Evolutionary conservation across 306 rosid species (phyloP).

Genomic region (Ziziphus jujuba): DNA sequence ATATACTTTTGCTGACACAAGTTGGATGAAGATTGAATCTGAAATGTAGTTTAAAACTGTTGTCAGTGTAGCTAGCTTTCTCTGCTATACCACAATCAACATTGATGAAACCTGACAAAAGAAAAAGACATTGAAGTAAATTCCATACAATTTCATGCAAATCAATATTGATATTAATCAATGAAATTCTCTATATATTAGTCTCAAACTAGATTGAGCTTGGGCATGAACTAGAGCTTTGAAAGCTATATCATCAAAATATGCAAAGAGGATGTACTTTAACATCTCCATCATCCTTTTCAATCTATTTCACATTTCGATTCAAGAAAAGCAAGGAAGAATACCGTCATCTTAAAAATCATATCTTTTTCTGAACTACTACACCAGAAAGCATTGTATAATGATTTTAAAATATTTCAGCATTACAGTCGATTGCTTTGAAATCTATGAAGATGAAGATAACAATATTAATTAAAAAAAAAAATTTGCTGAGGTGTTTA

Average conservation of each 20-base stretch:
- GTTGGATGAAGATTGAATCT: too few relatives aligned
- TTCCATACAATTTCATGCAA: neutral
- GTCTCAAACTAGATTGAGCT: conserved; percentile 25
- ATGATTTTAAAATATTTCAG: too few relatives aligned
- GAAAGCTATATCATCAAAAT: conserved; percentile 13
- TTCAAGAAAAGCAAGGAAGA: neutral
- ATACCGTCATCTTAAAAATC: neutral
- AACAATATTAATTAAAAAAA: too few relatives aligned
- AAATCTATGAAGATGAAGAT: neutral
- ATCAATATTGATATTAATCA: neutral
- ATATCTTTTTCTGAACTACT: neutral
- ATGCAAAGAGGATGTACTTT: conserved; percentile 10
- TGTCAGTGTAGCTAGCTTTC: conserved; percentile 25
- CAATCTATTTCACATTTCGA: too few relatives aligned
- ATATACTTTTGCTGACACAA: too few relatives aligned
- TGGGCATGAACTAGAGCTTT: conserved; percentile 27
- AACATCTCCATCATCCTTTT: conserved; percentile 12
- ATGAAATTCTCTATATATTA: neutral
- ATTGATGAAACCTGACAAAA: conserved; percentile 33
- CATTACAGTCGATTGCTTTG: neutral
- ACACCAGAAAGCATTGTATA: neutral
- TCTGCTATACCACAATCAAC: conserved; percentile 31
- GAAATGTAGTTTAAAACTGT: conserved; percentile 20
- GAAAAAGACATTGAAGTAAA: too few relatives aligned
- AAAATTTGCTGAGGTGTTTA: neutral